phyloP scores from a whole-genome alignment of 345 rosid genomes.

The Citrus glauca region DNA sequence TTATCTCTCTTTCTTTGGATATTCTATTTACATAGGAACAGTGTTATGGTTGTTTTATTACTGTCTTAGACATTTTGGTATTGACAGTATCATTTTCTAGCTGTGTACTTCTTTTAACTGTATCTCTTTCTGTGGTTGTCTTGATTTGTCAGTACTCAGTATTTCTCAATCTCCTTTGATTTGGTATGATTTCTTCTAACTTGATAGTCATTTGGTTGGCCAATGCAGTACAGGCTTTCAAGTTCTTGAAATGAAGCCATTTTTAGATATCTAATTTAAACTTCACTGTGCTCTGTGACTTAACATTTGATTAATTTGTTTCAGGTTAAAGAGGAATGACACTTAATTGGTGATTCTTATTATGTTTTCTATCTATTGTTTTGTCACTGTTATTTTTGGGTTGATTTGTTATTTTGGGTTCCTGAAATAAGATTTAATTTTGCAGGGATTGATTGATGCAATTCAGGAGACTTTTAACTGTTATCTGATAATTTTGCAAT shows the following conservation, averaged over 20 bases:
- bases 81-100: not conserved
- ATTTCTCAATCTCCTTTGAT: not conserved
- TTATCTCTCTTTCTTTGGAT: not conserved
- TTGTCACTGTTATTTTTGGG: slow-evolving; percentile 7
- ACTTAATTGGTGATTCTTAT: slow-evolving; percentile 2
- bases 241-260: slow-evolving; percentile 11
- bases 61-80: not conserved
- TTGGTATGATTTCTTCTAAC: not conserved
- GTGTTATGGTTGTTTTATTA: not conserved
- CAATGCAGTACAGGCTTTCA: slow-evolving; percentile 20
- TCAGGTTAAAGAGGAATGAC: slow-evolving; percentile 31
- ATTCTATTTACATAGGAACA: not conserved
- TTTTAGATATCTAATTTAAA: slow-evolving; percentile 20
- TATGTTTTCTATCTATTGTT: slow-evolving; percentile 4
- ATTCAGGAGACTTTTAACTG: slow-evolving; percentile 42
- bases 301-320: slow-evolving; percentile 14
- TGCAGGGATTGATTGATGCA: slow-evolving; percentile 68
- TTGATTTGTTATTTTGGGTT: slow-evolving; percentile 22
- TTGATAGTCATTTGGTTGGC: slow-evolving; percentile 4
- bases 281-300: slow-evolving; percentile 9
- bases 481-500: slow-evolving; percentile 16
- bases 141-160: not conserved
- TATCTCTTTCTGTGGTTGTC: not conserved
- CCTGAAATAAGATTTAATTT: slow-evolving; percentile 50
- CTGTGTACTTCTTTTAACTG: not conserved